Conservation (phyloP, 2,329 filamentous ascomycete species). For the Colletotrichum trifolii region DNA sequence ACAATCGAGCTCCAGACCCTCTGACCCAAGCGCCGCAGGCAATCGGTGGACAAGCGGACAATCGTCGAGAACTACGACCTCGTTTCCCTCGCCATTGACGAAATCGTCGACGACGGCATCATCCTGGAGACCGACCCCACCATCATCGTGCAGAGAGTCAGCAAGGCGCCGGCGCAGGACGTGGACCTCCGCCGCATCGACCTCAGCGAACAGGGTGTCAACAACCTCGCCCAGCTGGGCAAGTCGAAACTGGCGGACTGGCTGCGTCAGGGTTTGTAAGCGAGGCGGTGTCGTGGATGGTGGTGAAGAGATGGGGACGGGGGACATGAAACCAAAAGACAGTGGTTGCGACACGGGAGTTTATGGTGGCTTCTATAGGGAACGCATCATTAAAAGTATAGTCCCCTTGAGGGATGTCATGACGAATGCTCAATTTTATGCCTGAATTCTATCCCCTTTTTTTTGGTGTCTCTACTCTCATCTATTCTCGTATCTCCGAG, state of each 20-base stretch:
- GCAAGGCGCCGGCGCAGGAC: slow-evolving; percentile 90
- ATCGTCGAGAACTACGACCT: slow-evolving; percentile 97
- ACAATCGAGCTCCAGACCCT: neutral
- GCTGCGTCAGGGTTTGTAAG: slow-evolving; percentile 83
- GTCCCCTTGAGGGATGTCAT: slow-evolving; percentile 26
- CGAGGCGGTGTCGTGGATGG: slow-evolving; percentile 1
- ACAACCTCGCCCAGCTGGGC: slow-evolving; percentile 93
- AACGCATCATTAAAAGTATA: slow-evolving; percentile 38
- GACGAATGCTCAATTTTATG: slow-evolving; percentile 38
- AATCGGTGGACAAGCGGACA: slow-evolving; percentile 96
- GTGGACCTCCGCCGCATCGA: slow-evolving; percentile 94
- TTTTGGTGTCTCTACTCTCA: neutral
- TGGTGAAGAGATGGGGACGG: neutral
- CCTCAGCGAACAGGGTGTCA: slow-evolving; percentile 92
- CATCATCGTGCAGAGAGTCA: slow-evolving; percentile 91
- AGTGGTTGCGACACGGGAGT: slow-evolving; percentile 33
- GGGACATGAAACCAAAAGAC: slow-evolving; percentile 6
- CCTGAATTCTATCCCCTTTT: slow-evolving; percentile 30
- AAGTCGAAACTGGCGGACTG: slow-evolving; percentile 92
- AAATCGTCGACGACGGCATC: slow-evolving; percentile 94
- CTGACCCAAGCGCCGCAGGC: slow-evolving; percentile 62
- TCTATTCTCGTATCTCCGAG: slow-evolving; percentile 65
- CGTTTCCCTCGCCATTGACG: slow-evolving; percentile 91
- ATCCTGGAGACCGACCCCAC: slow-evolving; percentile 97
- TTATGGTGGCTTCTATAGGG: slow-evolving; percentile 36